Evolutionary conservation across 768 basidiomycete genomes (phyloP).

Genomic region (Pleurotus tuoliensis): DNA sequence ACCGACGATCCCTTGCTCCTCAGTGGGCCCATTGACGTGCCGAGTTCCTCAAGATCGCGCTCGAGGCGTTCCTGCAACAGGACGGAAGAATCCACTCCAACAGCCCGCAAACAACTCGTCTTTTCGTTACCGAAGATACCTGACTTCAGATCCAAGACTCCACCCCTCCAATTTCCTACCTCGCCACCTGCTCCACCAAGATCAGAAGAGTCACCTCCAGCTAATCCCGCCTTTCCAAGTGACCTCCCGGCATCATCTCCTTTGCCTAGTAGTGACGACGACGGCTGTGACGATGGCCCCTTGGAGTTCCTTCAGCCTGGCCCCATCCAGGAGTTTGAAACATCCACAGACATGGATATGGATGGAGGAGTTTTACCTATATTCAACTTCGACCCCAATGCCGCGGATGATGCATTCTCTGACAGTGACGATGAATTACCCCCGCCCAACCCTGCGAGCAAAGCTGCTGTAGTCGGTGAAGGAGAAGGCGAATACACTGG

Average conservation of each 20-base stretch:
- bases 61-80: background rate
- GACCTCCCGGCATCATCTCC: constrained; percentile 7
- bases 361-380: constrained; percentile 25
- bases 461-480: constrained; percentile 23
- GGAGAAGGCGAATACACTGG: constrained; percentile 68
- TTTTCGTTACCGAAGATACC: background rate
- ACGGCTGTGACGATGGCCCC: background rate
- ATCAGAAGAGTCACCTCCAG: background rate
- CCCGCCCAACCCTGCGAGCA: background rate
- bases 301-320: background rate
- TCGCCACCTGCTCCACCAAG: background rate
- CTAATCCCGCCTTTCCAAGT: background rate
- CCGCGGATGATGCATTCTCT: background rate
- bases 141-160: background rate
- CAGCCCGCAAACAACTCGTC: background rate
- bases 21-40: constrained; percentile 32
- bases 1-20: constrained; percentile 74
- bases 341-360: background rate
- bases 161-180: background rate
- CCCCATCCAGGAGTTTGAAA: background rate
- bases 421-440: constrained; percentile 28
- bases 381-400: constrained; percentile 23
- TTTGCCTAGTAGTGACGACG: constrained; percentile 3
- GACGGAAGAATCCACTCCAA: background rate
- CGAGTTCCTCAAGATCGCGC: background rate